phyloP scores from a whole-genome alignment of 208 protist species.

The Leptomonas pyrrhocoris region DNA sequence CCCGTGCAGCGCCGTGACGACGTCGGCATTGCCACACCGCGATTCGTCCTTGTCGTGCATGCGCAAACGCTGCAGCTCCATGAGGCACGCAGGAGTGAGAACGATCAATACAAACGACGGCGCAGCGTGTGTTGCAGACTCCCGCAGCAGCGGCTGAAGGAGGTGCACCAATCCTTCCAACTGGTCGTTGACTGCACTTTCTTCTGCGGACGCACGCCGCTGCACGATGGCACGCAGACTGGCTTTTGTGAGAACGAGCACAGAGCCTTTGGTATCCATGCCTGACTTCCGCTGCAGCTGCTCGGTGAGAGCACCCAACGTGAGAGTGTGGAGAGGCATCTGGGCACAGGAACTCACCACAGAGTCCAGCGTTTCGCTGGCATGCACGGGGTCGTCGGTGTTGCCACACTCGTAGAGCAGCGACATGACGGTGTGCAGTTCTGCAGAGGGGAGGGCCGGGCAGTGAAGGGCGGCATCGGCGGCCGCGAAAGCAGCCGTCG shows the following conservation, averaged over 20 bases:
- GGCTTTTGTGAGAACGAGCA: constrained; percentile 24
- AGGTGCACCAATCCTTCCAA: constrained; percentile 2
- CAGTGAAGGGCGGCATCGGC: background rate
- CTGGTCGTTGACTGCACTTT: background rate
- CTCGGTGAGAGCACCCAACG: constrained; percentile 4
- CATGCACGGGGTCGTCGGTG: constrained; percentile 21
- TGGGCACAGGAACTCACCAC: constrained; percentile 13
- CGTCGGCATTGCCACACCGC: background rate
- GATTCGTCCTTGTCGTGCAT: background rate
- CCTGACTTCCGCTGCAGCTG: constrained; percentile 11
- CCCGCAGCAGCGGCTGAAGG: constrained; percentile 9
- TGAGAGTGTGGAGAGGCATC: constrained; percentile 19
- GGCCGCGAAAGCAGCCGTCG: background rate
- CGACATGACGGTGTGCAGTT: constrained; percentile 9
- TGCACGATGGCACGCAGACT: constrained; percentile 19
- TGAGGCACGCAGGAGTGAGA: constrained; percentile 17
- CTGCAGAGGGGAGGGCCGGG: background rate
- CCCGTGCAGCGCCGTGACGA: constrained; percentile 4
- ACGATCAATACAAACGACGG: constrained; percentile 1
- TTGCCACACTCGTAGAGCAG: constrained; percentile 35
- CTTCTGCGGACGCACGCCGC: background rate
- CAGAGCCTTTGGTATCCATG: background rate
- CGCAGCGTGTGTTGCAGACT: background rate
- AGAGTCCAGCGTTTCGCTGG: constrained; percentile 22
- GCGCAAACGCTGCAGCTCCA: constrained; percentile 27